These are phyloP conservation scores for Mimosa bimucronata DNA, from an alignment of 306 rosid genomes.

Conservation along the genomic window DNA sequence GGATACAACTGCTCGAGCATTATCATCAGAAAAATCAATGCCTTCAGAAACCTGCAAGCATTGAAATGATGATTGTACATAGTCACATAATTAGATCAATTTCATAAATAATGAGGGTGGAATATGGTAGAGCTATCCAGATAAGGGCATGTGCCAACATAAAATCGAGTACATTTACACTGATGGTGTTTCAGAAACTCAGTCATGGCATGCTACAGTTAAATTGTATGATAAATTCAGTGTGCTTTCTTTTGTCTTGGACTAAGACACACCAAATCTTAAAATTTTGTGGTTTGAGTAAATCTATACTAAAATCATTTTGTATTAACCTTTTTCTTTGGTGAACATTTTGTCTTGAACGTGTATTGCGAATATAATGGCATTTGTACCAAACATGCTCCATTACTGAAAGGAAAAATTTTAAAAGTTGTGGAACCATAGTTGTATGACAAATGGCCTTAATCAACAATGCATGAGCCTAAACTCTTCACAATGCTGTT, in stretches of 20 bases:
- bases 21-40: constrained; percentile 91
- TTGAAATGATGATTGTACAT: constrained; percentile 26
- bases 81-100: constrained; percentile 28
- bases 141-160: neutral
- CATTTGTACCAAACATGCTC: neutral
- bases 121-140: constrained; percentile 3
- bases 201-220: too few relatives aligned
- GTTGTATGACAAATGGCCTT: constrained; percentile 1
- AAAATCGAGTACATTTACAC: neutral
- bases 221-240: too few relatives aligned
- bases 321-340: neutral
- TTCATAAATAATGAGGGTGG: constrained; percentile 18
- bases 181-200: constrained; percentile 13
- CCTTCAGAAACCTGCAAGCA: constrained; percentile 95
- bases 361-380: neutral
- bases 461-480: constrained; percentile 10
- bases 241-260: neutral
- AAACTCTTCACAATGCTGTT: constrained; percentile 10
- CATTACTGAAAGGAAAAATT: neutral
- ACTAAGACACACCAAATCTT: neutral
- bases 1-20: constrained; percentile 98
- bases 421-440: constrained; percentile 1
- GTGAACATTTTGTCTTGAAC: neutral
- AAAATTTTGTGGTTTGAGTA: neutral
- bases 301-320: neutral